A percentile compares a stretch with the other conserved stretches of the same genome.
Conservation (phyloP, 2,329 filamentous ascomycete genomes). For the Fusarium heterosporum region DNA sequence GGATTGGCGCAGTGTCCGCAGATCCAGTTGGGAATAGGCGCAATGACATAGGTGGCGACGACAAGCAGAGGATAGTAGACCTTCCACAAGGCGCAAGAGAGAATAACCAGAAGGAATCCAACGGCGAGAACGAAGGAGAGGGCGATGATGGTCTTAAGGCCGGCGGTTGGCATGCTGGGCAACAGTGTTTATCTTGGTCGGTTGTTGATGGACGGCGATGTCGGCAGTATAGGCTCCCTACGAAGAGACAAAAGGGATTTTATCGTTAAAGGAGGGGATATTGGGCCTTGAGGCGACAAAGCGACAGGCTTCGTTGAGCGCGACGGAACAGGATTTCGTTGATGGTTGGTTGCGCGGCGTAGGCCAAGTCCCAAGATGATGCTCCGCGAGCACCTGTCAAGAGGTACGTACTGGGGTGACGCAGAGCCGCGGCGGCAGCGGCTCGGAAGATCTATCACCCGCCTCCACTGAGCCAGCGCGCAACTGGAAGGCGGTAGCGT, state of each 20-base stretch:
- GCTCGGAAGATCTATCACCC: constrained; percentile 32
- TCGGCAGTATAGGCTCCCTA: constrained; percentile 20
- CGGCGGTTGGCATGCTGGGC: constrained; percentile 76
- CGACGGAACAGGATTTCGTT: constrained; percentile 17
- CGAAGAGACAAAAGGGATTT: constrained; percentile 6
- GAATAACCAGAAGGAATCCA: constrained; percentile 98
- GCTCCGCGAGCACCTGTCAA: constrained; percentile 33
- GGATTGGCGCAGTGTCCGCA: constrained; percentile 88
- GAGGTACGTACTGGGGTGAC: constrained; percentile 41
- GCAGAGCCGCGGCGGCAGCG: constrained; percentile 9
- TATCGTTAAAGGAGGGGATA: not conserved
- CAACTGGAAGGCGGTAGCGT: constrained; percentile 37
- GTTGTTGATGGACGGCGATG: constrained; percentile 13
- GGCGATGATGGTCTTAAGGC: constrained; percentile 98
- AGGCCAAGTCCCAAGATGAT: constrained; percentile 40
- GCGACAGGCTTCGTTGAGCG: not conserved
- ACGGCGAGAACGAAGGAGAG: constrained; percentile 99
- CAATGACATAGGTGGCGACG: constrained; percentile 93
- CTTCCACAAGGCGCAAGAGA: constrained; percentile 94
- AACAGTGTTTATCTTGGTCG: constrained; percentile 9
- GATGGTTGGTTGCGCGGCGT: constrained; percentile 39
- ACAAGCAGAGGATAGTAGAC: constrained; percentile 96
- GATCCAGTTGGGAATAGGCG: constrained; percentile 96
- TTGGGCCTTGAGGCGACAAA: not conserved
- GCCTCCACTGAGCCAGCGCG: accelerated